A percentile compares a stretch with the other conserved stretches of the same genome.
Conservation (phyloP, 192 early-diverging fungal genomes). For the Coemansia sp. region DNA sequence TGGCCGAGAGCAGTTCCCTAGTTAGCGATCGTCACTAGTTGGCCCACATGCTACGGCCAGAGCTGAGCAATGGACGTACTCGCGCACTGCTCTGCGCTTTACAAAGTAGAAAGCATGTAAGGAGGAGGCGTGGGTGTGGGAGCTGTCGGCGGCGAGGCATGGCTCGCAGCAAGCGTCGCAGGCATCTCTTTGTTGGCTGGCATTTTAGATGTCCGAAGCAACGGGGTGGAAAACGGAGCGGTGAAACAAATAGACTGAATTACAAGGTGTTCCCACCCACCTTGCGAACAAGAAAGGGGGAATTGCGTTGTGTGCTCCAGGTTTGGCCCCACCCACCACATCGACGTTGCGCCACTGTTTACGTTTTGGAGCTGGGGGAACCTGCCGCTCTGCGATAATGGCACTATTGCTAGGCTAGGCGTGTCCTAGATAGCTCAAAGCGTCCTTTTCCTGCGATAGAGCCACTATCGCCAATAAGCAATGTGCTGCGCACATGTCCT, state of each 20-base stretch:
- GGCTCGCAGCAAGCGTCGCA: background rate
- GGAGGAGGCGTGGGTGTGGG: slow-evolving; percentile 1
- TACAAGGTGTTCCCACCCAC: too few species aligned
- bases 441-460: too few species aligned
- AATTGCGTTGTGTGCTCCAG: background rate
- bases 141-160: background rate
- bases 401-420: too few species aligned
- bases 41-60: too few species aligned
- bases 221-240: background rate
- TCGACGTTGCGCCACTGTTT: slow-evolving; percentile 1
- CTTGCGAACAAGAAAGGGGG: background rate
- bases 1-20: too few species aligned
- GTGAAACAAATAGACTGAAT: background rate
- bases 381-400: too few species aligned
- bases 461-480: too few species aligned
- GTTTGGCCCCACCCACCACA: background rate
- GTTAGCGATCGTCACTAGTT: too few species aligned
- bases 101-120: background rate
- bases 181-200: background rate
- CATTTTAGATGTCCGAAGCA: background rate
- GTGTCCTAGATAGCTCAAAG: too few species aligned
- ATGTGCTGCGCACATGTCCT: too few species aligned
- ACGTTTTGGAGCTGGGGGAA: background rate
- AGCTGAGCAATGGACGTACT: background rate
- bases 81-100: background rate